A percentile compares a stretch with the other conserved stretches of the same genome.
Evolutionary conservation across 106 monocot genomes (phyloP).

Genomic region (Acanthochlamys bracteata): DNA sequence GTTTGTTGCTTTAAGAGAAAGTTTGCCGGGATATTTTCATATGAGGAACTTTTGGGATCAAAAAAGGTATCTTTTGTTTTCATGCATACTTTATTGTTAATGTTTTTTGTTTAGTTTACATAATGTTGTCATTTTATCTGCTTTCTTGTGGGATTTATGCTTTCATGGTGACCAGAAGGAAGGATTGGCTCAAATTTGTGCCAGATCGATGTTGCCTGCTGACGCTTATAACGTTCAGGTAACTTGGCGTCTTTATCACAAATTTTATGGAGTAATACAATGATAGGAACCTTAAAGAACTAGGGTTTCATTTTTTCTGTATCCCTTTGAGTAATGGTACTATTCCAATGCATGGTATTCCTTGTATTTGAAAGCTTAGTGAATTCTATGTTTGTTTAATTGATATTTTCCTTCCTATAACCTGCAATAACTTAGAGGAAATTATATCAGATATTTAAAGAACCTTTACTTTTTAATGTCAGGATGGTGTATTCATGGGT

Average conservation of each 20-base stretch:
- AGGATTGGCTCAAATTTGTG: constrained; percentile 69
- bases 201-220: constrained; percentile 34
- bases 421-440: too few species aligned
- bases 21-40: constrained; percentile 44
- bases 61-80: constrained; percentile 47
- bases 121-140: not conserved
- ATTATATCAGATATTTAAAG: too few species aligned
- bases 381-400: too few species aligned
- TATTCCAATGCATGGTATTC: too few species aligned
- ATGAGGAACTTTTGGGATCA: constrained; percentile 83
- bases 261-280: not conserved
- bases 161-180: constrained; percentile 56
- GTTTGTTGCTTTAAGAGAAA: constrained; percentile 71
- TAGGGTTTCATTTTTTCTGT: too few species aligned
- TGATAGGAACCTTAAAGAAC: not conserved
- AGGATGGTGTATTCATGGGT: constrained; percentile 62
- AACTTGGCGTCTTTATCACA: not conserved
- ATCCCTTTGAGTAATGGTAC: too few species aligned
- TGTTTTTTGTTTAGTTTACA: not conserved
- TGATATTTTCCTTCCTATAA: not conserved
- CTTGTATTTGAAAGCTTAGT: too few species aligned
- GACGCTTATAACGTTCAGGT: constrained; percentile 40
- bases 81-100: not conserved
- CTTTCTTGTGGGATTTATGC: not conserved
- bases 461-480: constrained; percentile 15